phyloP scores from a whole-genome alignment of 2,329 filamentous ascomycete genomes.

The Ambrosiella cleistominuta region DNA sequence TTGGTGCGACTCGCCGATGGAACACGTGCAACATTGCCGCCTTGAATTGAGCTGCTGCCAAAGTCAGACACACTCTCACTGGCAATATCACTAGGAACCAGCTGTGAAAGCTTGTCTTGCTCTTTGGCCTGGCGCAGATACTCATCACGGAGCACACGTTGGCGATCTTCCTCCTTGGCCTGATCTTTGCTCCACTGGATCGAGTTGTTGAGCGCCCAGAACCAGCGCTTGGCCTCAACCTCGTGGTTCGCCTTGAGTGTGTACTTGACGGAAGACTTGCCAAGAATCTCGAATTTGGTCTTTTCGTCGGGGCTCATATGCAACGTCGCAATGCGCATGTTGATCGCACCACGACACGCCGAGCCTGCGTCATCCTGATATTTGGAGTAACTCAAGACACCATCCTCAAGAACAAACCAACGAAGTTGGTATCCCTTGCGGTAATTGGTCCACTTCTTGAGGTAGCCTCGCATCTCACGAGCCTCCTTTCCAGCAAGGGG shows the following conservation, averaged over 20 bases:
- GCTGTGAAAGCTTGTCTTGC: slow-evolving; percentile 36
- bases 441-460: slow-evolving; percentile 99
- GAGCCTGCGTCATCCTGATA: slow-evolving; percentile 95
- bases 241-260: slow-evolving; percentile 95
- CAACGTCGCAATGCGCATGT: slow-evolving; percentile 89
- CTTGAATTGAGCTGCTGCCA: slow-evolving; percentile 7
- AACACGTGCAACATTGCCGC: slow-evolving; percentile 16
- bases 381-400: slow-evolving; percentile 96
- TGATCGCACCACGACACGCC: slow-evolving; percentile 92
- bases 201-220: slow-evolving; percentile 96
- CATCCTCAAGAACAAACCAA: slow-evolving; percentile 96
- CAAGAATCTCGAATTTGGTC: slow-evolving; percentile 91
- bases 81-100: slow-evolving; percentile 27
- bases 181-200: slow-evolving; percentile 98
- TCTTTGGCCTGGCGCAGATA: slow-evolving; percentile 65
- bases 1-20: slow-evolving; percentile 7
- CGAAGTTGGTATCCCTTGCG: slow-evolving; percentile 89
- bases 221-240: slow-evolving; percentile 96
- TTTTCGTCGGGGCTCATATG: slow-evolving; percentile 97
- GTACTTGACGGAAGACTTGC: slow-evolving; percentile 97
- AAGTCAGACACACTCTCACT: slow-evolving; percentile 35
- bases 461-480: slow-evolving; percentile 92
- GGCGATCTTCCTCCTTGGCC: slow-evolving; percentile 71
- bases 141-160: slow-evolving; percentile 57
- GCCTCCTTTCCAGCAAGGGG: slow-evolving; percentile 64